These are phyloP conservation scores for Kodamaea jinghongensis DNA, from an alignment of 805 yeast genomes.

Conservation along the genomic window DNA sequence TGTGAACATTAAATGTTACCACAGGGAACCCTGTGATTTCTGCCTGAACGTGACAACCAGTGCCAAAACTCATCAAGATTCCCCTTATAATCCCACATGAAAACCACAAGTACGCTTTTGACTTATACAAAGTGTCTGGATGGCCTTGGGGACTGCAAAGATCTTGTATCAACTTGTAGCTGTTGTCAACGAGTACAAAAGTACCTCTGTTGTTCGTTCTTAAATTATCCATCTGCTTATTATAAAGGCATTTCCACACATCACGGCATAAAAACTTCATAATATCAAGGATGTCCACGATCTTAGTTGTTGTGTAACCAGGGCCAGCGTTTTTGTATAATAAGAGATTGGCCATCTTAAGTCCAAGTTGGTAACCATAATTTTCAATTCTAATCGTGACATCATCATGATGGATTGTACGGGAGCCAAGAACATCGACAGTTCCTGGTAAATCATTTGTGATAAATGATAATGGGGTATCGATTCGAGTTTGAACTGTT, in stretches of 20 bases:
- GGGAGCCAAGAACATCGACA: constrained; percentile 37
- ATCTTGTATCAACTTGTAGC: constrained; percentile 51
- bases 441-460: constrained; percentile 42
- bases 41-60: constrained; percentile 62
- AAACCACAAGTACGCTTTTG: constrained; percentile 57
- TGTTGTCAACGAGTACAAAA: constrained; percentile 71
- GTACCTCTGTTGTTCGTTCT: constrained; percentile 90
- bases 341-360: constrained; percentile 49
- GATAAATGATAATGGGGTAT: constrained; percentile 26
- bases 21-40: constrained; percentile 61
- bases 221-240: constrained; percentile 87
- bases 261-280: constrained; percentile 93
- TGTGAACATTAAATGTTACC: constrained; percentile 72
- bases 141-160: constrained; percentile 47
- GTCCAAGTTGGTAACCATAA: constrained; percentile 71
- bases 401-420: constrained; percentile 42
- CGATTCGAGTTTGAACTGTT: constrained; percentile 19
- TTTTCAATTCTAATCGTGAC: constrained; percentile 59
- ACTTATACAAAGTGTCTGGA: constrained; percentile 43
- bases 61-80: constrained; percentile 63
- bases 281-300: constrained; percentile 68
- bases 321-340: constrained; percentile 37
- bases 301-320: constrained; percentile 27
- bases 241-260: constrained; percentile 77
- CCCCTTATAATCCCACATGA: constrained; percentile 80